A percentile compares a stretch with the other conserved stretches of the same genome.
Conservation (phyloP, 371 early-diverging fungal genomes). For the Mortierella sp. region DNA sequence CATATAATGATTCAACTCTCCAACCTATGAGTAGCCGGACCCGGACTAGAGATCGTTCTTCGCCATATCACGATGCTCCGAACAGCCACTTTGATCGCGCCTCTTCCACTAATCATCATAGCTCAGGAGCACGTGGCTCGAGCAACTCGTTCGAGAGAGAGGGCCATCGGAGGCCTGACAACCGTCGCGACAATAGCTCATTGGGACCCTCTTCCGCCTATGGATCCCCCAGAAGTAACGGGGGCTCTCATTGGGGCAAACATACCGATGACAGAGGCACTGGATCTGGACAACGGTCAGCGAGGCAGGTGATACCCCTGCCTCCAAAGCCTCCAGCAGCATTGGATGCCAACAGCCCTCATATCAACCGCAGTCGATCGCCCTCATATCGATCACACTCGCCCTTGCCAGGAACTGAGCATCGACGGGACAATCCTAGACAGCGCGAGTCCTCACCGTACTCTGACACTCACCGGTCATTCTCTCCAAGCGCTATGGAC, state of each 20-base stretch:
- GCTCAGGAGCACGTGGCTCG: neutral
- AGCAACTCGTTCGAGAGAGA: conserved; percentile 17
- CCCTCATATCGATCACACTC: conserved; percentile 47
- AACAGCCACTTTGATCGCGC: conserved; percentile 12
- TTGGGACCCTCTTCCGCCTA: neutral
- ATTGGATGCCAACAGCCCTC: conserved; percentile 29
- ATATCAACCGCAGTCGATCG: conserved; percentile 47
- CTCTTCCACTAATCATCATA: neutral
- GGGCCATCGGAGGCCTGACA: conserved; percentile 14
- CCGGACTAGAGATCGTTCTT: conserved; percentile 11
- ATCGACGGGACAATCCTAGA: conserved; percentile 18
- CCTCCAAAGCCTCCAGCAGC: conserved; percentile 45
- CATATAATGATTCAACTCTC: conserved; percentile 27
- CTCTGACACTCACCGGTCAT: conserved; percentile 19
- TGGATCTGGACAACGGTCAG: conserved; percentile 14
- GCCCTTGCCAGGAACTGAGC: conserved; percentile 30
- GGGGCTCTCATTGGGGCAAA: conserved; percentile 10
- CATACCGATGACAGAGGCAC: conserved; percentile 7
- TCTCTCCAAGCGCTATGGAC: conserved; percentile 11
- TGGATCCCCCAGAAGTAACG: conserved; percentile 22
- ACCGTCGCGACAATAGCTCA: conserved; percentile 9
- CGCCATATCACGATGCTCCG: conserved; percentile 25
- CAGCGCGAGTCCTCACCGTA: conserved; percentile 20
- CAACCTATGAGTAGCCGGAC: conserved; percentile 25
- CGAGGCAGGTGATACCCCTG: conserved; percentile 38